Conservation (phyloP, 106 monocot species). For the Allium sativum region DNA sequence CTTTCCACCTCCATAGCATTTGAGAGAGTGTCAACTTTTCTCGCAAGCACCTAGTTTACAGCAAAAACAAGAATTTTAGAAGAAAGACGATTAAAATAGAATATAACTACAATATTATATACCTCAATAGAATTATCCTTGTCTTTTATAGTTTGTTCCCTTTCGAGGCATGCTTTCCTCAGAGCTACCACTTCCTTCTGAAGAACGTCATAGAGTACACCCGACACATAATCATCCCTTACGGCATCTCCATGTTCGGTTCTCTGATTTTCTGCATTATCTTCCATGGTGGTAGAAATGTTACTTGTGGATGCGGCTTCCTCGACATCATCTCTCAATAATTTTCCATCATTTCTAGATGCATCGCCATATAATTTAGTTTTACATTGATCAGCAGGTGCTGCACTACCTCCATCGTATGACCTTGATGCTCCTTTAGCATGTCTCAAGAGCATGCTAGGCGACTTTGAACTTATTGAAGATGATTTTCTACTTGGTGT, state of each 20-base stretch:
- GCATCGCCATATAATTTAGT: conserved; percentile 25
- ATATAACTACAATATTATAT: neutral
- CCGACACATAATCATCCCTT: conserved; percentile 58
- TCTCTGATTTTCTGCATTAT: conserved; percentile 5
- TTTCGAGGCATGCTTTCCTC: conserved; percentile 64
- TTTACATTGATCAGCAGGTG: conserved; percentile 17
- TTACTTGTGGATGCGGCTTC: conserved; percentile 12
- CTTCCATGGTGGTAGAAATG: conserved; percentile 13
- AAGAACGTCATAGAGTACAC: conserved; percentile 55
- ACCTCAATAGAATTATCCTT: conserved; percentile 79
- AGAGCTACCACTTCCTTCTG: conserved; percentile 73
- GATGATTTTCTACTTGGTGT: conserved; percentile 21
- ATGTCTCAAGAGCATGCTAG: conserved; percentile 31
- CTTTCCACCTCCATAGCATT: conserved; percentile 83
- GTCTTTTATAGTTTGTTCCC: conserved; percentile 59
- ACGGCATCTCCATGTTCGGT: conserved; percentile 11
- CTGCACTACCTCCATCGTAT: conserved; percentile 55
- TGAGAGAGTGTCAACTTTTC: conserved; percentile 54
- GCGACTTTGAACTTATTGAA: conserved; percentile 16
- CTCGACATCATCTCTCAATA: conserved; percentile 16
- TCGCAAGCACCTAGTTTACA: conserved; percentile 44
- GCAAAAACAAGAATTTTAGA: no score
- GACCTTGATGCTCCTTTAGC: conserved; percentile 56
- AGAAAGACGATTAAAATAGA: no score
- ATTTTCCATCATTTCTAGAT: conserved; percentile 9